Base-by-base conservation (phyloP, 208 protist genomes). In the Acanthamoeba castellanii region DNA sequence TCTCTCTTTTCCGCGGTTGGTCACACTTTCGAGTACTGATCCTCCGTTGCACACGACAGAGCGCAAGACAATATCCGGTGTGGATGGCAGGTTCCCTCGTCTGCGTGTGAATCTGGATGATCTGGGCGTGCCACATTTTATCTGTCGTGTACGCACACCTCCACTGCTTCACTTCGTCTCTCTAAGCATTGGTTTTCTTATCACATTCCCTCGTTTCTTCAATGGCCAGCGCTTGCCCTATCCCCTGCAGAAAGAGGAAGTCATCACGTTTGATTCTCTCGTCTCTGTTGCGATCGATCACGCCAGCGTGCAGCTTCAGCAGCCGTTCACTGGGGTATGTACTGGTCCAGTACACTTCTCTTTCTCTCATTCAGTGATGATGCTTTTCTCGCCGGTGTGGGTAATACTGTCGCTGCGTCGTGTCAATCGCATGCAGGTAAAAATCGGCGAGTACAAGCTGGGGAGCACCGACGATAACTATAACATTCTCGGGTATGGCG, bases 91-190 rank as follows among this genome's bases (percentile, higher is more conserved):
- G 45, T 88, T 88, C 14, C 81, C 81, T 11, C 81, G 81, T 57
- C 42, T 88, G 81, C 81, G 81, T 6, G 50, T 32, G 4, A 88
- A 88, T 25, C 32, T 88, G 52, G 81, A 88, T 32, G 52, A 88
- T 22, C 81, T 64, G 45, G 81, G 18, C 30, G 81, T 88, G 52
- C 81, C 81, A 5, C 50, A 88, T 64, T 88, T 88, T 22, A 30
- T 88, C 11, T 88, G 81, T 64, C 81, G 81, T 2, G 81, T 88
- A 64, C 50, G 37, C 8, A 32, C 18, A 87, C 18, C 30, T 50
- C 72, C 74, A 20, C 11, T 50, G 30, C 32, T 84, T 22, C 74
- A 25, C 47, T 88, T 18, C 50, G 5, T 84, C 74, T 6, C 32
- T 74, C 13, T 14, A 14, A 11, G 66, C 61, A 4, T 81, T 14